Base-by-base conservation (phyloP, 768 basidiomycete genomes). In the Pleurotus giganteus region DNA sequence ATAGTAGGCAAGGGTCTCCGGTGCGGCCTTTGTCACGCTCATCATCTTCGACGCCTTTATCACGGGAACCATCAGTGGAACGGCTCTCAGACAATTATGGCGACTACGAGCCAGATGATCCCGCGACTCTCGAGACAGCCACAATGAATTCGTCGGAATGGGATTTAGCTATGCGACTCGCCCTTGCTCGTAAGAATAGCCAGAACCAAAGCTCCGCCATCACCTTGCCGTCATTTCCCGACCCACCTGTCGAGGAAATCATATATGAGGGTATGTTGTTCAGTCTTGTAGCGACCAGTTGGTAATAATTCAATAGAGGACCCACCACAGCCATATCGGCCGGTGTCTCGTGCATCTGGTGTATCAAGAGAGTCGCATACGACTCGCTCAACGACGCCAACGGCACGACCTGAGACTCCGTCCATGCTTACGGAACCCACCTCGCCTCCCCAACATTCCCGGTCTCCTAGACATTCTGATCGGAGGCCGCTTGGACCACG, bases 141-240 rank as follows among this genome's bases (percentile, higher is more conserved):
- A 70, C 67, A 4, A 69, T 81, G 58, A 86, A 90, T 58, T 74
- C 81, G 47, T 89, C 87, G 13, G 91, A 93, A 63, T 79, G 80
- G 61, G 89, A 95, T 65, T 74, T 96, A 51, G 79, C 85, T 19
- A 76, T 82, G 72, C 85, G 88, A 45, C 71, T 97, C 49, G 91
- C 91, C 58, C 73, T 96, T 46, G 94, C 94, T 4, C 76, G 91
- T 57, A 81, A 82, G 60, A 97, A 97, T 65, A 92, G 91, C 65
- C 78, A 86, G 63, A 89, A 80, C 66, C 91, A 93, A 61, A 79
- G 82, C 55, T 78, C 75, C 15, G 78, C 79, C 45, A 64, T 72
- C 41, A 55, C 73, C 8, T 61, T 68, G 42, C 60, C 73, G 42
- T 59, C 79, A 51, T 62, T 72, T 4, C 63, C 79, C 60, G 81